phyloP scores from a whole-genome alignment of 306 rosid genomes.

The Dryas drummondii region DNA sequence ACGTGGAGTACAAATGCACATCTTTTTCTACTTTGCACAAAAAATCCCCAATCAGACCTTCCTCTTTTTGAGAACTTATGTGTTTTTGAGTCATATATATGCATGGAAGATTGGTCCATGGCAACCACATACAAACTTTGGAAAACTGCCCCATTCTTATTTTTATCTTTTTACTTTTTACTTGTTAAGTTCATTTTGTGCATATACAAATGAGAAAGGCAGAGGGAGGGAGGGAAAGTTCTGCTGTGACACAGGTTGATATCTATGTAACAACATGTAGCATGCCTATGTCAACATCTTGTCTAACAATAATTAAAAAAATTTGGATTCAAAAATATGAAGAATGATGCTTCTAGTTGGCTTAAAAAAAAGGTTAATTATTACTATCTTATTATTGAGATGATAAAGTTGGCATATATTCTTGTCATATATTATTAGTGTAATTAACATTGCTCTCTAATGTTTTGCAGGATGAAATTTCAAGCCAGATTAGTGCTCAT shows the following conservation, averaged over 20 bases:
- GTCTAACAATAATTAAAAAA: conserved; percentile 30
- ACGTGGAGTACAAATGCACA: conserved; percentile 55
- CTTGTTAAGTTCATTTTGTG: not conserved
- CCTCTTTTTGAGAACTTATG: conserved; percentile 33
- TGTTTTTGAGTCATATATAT: conserved; percentile 33
- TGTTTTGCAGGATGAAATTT: conserved; percentile 78
- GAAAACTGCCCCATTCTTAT: conserved; percentile 25
- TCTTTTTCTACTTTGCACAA: conserved; percentile 35
- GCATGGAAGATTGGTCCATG: conserved; percentile 33
- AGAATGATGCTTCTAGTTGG: conserved; percentile 53
- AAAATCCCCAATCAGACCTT: conserved; percentile 30
- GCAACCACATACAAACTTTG: conserved; percentile 34
- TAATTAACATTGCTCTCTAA: conserved; percentile 24
- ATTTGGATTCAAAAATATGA: conserved; percentile 47
- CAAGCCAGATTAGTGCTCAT: conserved; percentile 72
- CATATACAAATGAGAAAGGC: conserved; percentile 10
- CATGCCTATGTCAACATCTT: conserved; percentile 28
- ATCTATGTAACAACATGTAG: not conserved
- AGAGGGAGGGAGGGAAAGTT: conserved; percentile 5
- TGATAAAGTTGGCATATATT: conserved; percentile 4
- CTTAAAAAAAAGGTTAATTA: conserved; percentile 34
- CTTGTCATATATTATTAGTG: not conserved
- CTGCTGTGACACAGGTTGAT: not conserved
- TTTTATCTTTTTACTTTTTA: not conserved
- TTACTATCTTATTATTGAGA: not conserved